Conservation (phyloP, 2,329 filamentous ascomycete genomes). For the Podosphaera xanthii region DNA sequence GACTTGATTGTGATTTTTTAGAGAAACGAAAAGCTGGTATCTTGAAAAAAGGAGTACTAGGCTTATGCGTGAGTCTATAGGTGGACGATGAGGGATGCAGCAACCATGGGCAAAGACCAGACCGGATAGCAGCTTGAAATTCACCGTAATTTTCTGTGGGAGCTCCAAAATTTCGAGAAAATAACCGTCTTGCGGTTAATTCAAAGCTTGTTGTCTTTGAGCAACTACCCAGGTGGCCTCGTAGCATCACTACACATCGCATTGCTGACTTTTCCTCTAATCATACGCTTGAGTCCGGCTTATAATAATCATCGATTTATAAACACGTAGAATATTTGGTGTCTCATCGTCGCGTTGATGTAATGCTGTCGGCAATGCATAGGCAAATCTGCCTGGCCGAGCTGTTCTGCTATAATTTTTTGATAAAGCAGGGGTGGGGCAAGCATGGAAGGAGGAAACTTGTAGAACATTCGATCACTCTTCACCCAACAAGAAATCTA, state of each 20-base stretch:
- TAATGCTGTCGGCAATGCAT: slow-evolving; percentile 2
- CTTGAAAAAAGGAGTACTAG: background rate
- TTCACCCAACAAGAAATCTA: background rate
- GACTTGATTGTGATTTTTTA: slow-evolving; percentile 8
- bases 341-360: slow-evolving; percentile 11
- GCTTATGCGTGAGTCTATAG: background rate
- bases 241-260: slow-evolving; percentile 9
- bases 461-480: slow-evolving; percentile 12
- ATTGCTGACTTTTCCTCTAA: slow-evolving; percentile 8
- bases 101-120: slow-evolving; percentile 4
- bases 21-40: background rate
- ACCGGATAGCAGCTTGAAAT: slow-evolving; percentile 3
- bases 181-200: slow-evolving; percentile 10
- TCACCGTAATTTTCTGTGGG: slow-evolving; percentile 2
- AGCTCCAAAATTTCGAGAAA: slow-evolving; percentile 4
- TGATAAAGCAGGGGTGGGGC: background rate
- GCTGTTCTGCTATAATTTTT: too few species aligned
- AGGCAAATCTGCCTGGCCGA: background rate
- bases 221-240: slow-evolving; percentile 5
- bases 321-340: slow-evolving; percentile 6
- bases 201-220: slow-evolving; percentile 8
- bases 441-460: slow-evolving; percentile 3
- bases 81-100: slow-evolving; percentile 2
- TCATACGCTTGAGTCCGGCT: slow-evolving; percentile 5
- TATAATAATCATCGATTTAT: slow-evolving; percentile 13